Evolutionary conservation across 306 rosid species (phyloP).

Genomic region (Lathyrus aphaca): DNA sequence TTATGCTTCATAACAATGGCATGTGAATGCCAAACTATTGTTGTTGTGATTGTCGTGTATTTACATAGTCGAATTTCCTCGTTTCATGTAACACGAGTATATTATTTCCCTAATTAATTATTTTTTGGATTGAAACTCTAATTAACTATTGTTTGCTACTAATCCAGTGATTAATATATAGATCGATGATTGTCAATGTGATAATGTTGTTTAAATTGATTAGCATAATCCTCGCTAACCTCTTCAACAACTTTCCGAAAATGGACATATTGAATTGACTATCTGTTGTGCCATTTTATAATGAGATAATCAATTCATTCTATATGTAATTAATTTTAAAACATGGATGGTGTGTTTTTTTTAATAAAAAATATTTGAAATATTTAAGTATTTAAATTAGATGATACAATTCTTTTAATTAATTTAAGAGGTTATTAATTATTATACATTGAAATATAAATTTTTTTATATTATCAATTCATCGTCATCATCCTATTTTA

Average conservation of each 20-base stretch:
- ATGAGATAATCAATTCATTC: not conserved
- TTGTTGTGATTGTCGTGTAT: not conserved
- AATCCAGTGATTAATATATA: not conserved
- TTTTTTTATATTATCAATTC: too few species aligned
- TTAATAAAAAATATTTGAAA: too few species aligned
- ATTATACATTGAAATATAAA: too few species aligned
- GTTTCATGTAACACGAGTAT: conserved; percentile 29
- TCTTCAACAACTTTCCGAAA: conserved; percentile 4
- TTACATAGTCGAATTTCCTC: conserved; percentile 48
- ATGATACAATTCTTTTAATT: too few species aligned
- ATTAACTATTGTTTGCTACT: not conserved
- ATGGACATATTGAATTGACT: conserved; percentile 2
- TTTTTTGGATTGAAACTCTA: not conserved
- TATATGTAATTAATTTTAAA: too few species aligned
- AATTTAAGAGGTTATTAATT: too few species aligned
- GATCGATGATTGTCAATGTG: not conserved
- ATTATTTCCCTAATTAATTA: not conserved
- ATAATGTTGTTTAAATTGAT: conserved; percentile 40
- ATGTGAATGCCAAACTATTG: too few species aligned
- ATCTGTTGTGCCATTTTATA: not conserved
- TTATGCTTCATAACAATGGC: too few species aligned
- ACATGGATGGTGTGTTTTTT: too few species aligned
- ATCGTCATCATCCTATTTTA: too few species aligned
- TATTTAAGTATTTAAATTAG: too few species aligned
- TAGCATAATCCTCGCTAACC: conserved; percentile 31